Evolutionary conservation across 805 yeast species (phyloP).

Genomic region (Blastobotrys attinorum): DNA sequence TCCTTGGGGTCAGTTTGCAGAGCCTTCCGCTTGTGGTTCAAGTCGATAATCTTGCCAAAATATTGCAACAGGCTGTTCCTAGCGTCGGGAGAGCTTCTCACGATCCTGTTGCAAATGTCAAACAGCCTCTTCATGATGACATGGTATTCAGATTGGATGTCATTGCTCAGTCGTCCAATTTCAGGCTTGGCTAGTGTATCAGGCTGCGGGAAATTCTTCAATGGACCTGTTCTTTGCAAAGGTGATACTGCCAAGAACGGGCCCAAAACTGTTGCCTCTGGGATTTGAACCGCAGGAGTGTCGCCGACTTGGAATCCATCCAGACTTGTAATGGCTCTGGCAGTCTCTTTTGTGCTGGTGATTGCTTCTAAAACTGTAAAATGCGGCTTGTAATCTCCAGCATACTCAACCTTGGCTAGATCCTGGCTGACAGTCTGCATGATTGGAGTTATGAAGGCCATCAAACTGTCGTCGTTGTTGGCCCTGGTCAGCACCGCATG

Average conservation of each 20-base stretch:
- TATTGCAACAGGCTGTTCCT: constrained; percentile 58
- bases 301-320: constrained; percentile 41
- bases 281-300: constrained; percentile 44
- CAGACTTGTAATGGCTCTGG: constrained; percentile 49
- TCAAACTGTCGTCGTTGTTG: constrained; percentile 55
- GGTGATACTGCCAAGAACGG: constrained; percentile 74
- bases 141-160: constrained; percentile 21
- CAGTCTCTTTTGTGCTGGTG: constrained; percentile 52
- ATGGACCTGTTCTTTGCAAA: constrained; percentile 32
- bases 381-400: constrained; percentile 41
- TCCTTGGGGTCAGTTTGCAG: constrained; percentile 64
- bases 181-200: constrained; percentile 14
- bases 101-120: constrained; percentile 59
- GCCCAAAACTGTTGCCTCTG: constrained; percentile 61
- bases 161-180: constrained; percentile 10
- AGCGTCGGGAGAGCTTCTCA: constrained; percentile 63
- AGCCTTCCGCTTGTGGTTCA: constrained; percentile 63
- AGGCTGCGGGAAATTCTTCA: constrained; percentile 16
- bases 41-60: constrained; percentile 67
- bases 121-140: constrained; percentile 50
- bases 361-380: constrained; percentile 47
- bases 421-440: constrained; percentile 33
- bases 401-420: constrained; percentile 25
- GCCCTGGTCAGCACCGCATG: constrained; percentile 50
- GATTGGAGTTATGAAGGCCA: constrained; percentile 51